Base-by-base conservation (phyloP, 192 early-diverging fungal genomes). In the Phlyctochytrium arcticum region DNA sequence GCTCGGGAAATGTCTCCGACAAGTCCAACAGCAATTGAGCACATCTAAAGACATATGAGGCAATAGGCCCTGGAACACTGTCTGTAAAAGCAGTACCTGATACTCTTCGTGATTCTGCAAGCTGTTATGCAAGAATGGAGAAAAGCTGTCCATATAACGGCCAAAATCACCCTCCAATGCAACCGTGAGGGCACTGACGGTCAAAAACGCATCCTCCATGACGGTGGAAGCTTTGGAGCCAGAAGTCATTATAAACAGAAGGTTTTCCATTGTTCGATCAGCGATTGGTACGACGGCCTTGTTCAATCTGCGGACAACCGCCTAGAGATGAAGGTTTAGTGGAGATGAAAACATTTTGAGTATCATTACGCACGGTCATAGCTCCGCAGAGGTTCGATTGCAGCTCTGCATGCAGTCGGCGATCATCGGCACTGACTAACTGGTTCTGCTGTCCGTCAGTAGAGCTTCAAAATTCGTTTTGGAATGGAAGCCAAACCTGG, bases 1-100 rank as follows among this genome's bases (percentile, higher is more conserved):
- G 88, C 81, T 37, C 98, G 90, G 79, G 91, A 93, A 65, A 98
- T 90, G 78, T 99, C 98, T 21, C 96, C 96, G 63, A 98, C 91
- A 30, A 96, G 68, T n/a, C 98, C 98, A 10, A 99, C 87, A 4
- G 95, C 91, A 63, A 98, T 95, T 12, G 86, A 79, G 72, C 93
- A 94, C 55, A 98, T 77, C 74, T 95, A 89, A 15, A 35, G 58
- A 59, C 35, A 44, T 5, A 9, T 12, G 44, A 44, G 21, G 39
- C 15, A 12, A n/a, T 2, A 44, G 2, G 2, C 39, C 21, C 39
- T 2, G 39, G 2, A n/a, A 12, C 12, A 44, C 0, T n/a, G 39
- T n/a, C 1, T 12, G 39, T 44, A 44, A 44, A 44, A n/a, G 2
- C 2, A 44, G 15, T 49, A 78, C 79, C 51, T 56, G 59, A 72